Evolutionary conservation across 139 green algal genomes (phyloP), one percentile per base, ranked within the genome.

Genomic region (Gonium pectorale): DNA sequence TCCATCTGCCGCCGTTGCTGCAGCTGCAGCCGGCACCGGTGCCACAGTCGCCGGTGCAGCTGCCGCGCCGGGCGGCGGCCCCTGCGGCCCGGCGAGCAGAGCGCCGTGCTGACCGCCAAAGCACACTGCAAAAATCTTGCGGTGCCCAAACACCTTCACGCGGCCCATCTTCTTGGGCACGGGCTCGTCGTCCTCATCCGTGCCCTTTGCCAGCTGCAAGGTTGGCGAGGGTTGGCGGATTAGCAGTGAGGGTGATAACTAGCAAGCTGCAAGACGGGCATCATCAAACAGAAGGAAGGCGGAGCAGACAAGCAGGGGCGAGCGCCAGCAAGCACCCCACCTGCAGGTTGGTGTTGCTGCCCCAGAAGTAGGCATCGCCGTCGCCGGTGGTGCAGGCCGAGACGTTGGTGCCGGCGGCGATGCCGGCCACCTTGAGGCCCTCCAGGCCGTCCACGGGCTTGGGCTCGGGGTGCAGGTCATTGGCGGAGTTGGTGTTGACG

Each of bases 171-270:
- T 91, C 51, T 89, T 60, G 0, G 94, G 93, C 68, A 94, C 64
- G 4, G 91, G 5, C 67, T 92, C 89, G 73, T 97, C 93, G 46
- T 94, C 92, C 27, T 95, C 93, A n/a, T 91, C 89, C 22, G 94
- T 88, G 40, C 94, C 94, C 83, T 97, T 97, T 70, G 92, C 95
- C 66, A 97, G 90, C 88, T 98, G n/a, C n/a, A n/a, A n/a, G n/a
- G n/a, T n/a, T n/a, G n/a, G n/a, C n/a, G n/a, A n/a, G n/a, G n/a
- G n/a, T n/a, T n/a, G n/a, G n/a, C n/a, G n/a, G n/a, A n/a, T n/a
- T n/a, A n/a, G n/a, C n/a, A n/a, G n/a, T n/a, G n/a, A n/a, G n/a
- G n/a, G n/a, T n/a, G n/a, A n/a, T n/a, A n/a, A n/a, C n/a, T n/a
- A n/a, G n/a, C n/a, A n/a, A n/a, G n/a, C n/a, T n/a, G n/a, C n/a